These are phyloP conservation scores for Pseudonitzschia delicatissima DNA, from an alignment of 108 stramenopile genomes.

Conservation along the genomic window DNA sequence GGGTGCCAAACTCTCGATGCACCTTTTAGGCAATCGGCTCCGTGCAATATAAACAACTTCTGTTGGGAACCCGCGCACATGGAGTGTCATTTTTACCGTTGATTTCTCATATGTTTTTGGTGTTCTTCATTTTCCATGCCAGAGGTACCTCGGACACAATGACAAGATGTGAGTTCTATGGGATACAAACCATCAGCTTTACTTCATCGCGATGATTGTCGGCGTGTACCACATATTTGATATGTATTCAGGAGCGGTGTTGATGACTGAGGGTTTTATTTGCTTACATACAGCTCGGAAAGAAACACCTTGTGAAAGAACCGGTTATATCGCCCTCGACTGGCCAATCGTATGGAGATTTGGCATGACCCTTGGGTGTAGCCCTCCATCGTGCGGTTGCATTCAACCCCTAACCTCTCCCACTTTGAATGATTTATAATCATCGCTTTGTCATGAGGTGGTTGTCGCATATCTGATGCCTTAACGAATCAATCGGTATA, in stretches of 20 bases:
- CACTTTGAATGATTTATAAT: background rate
- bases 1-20: conserved; percentile 8
- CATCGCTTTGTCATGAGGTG: background rate
- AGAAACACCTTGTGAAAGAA: conserved; percentile 21
- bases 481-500: background rate
- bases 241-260: background rate
- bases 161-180: background rate
- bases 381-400: conserved; percentile 13
- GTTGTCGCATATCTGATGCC: background rate
- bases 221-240: background rate
- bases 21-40: conserved; percentile 13
- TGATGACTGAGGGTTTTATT: conserved; percentile 19
- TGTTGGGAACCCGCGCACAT: conserved; percentile 13
- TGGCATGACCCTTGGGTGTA: conserved; percentile 32
- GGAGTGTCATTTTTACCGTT: conserved; percentile 8
- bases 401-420: conserved; percentile 25
- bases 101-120: conserved; percentile 9
- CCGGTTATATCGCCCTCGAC: conserved; percentile 32
- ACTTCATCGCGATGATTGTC: no score
- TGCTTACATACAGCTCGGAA: conserved; percentile 15
- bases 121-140: conserved; percentile 1
- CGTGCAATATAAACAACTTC: conserved; percentile 8
- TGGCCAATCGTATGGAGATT: conserved; percentile 11
- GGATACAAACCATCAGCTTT: no score
- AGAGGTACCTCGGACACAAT: background rate